Evolutionary conservation across 768 basidiomycete species (phyloP), one percentile per base, ranked within the genome.

Genomic region (Pulveroboletus sp.): DNA sequence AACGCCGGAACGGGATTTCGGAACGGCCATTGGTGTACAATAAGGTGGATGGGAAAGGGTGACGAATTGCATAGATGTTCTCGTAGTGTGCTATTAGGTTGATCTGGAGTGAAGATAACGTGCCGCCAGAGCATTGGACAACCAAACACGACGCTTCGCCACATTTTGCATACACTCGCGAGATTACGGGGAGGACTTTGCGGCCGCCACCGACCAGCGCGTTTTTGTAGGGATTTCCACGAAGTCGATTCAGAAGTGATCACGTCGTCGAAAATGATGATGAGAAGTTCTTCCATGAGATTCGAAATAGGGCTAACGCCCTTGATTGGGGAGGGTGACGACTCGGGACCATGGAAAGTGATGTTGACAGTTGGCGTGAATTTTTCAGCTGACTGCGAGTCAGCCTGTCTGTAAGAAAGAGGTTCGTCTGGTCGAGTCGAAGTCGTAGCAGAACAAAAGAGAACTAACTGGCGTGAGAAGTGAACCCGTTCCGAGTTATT

Each of bases 91-190:
- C 9, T 21, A 3, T 48, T 20, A 9, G 61, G 44, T 37, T 56
- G 53, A 19, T 23, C 6, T 8, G 57, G 60, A 5, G 57, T 49
- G 17, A 61, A 24, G 19, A 62, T 38, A 13, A 61, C 49, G 14
- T 43, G 13, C 53, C 39, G 59, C 60, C 60, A 61, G 45, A 61
- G 57, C 27, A 14, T 41, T 1, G 60, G 60, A 27, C 51, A 62
- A 29, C 44, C 36, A 13, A 49, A 62, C 13, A 47, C 34, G 2
- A 59, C n/a, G 42, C 39, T 12, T 29, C 47, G 49, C 60, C 60
- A 62, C 3, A 23, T 6, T 36, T 32, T 52, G 25, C 51, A 61
- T 35, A 62, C 57, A 12, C 40, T 42, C 7, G 53, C 57, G 11
- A 61, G 51, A 32, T 27, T 52, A 32, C 53, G 46, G 14, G 60